Evolutionary conservation across 2,329 filamentous ascomycete genomes (phyloP).

Genomic region (Calonectria pseudoreteaudii): DNA sequence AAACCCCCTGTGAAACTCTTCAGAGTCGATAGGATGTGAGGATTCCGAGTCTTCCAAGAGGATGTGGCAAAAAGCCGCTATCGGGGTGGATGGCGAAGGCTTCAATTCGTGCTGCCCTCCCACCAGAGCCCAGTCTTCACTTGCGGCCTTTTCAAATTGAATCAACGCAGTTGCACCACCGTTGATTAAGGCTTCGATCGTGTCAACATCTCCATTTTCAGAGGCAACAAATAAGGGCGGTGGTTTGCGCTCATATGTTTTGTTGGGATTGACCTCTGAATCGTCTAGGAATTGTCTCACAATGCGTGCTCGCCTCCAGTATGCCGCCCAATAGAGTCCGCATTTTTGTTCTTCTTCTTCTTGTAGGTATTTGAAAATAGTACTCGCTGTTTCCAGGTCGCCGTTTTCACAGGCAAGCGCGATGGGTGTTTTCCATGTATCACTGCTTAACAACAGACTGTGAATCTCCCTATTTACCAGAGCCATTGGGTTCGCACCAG

Average conservation of each 20-base stretch:
- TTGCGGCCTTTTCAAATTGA: neutral
- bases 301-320: neutral
- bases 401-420: neutral
- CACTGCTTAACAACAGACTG: too few relatives aligned
- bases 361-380: neutral
- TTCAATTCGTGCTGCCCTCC: neutral
- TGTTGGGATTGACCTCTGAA: constrained; percentile 4
- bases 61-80: neutral
- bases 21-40: neutral
- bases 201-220: neutral
- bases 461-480: too few relatives aligned
- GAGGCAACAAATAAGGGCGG: neutral
- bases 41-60: neutral
- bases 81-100: neutral
- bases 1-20: neutral
- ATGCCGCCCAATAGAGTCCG: neutral
- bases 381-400: neutral
- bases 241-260: neutral
- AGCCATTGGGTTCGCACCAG: neutral
- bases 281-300: constrained; percentile 9
- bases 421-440: neutral
- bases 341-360: neutral
- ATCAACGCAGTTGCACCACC: neutral
- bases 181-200: neutral
- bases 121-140: neutral